Conservation (phyloP, 176 grass and related monocot genomes). For the Oryza officinalis region DNA sequence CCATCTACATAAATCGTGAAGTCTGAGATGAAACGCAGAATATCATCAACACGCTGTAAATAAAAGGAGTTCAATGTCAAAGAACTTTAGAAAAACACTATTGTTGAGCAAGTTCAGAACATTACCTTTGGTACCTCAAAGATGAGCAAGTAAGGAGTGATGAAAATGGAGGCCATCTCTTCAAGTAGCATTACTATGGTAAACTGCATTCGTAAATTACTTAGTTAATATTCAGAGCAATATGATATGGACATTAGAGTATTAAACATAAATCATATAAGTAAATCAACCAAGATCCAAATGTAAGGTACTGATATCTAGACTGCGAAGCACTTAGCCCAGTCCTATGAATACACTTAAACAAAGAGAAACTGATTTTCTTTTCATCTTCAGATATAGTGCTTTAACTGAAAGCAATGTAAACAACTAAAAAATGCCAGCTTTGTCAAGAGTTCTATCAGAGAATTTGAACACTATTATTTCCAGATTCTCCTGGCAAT, state of each 20-base stretch:
- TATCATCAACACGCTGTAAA: constrained; percentile 84
- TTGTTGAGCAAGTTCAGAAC: constrained; percentile 26
- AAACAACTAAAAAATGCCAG: not conserved
- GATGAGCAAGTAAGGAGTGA: constrained; percentile 92
- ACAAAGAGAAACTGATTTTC: constrained; percentile 2
- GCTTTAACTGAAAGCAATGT: not conserved
- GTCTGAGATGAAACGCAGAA: constrained; percentile 93
- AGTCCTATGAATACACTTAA: not conserved
- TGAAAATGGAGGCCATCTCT: constrained; percentile 94
- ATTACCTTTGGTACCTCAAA: constrained; percentile 90
- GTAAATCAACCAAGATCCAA: not conserved
- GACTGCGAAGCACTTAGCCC: not conserved
- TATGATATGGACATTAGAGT: not conserved
- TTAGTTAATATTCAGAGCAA: constrained; percentile 22
- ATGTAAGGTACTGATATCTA: constrained; percentile 30
- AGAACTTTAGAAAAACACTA: constrained; percentile 25
- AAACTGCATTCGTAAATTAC: constrained; percentile 62
- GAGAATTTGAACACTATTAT: not conserved
- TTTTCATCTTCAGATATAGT: not conserved
- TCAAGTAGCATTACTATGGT: constrained; percentile 95
- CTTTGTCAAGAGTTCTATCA: not conserved
- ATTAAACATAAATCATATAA: not conserved
- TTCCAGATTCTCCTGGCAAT: not conserved
- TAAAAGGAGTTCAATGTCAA: constrained; percentile 31
- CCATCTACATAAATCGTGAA: constrained; percentile 93